Base-by-base conservation (phyloP, 2,329 filamentous ascomycete species). In the Didymella keratinophila region DNA sequence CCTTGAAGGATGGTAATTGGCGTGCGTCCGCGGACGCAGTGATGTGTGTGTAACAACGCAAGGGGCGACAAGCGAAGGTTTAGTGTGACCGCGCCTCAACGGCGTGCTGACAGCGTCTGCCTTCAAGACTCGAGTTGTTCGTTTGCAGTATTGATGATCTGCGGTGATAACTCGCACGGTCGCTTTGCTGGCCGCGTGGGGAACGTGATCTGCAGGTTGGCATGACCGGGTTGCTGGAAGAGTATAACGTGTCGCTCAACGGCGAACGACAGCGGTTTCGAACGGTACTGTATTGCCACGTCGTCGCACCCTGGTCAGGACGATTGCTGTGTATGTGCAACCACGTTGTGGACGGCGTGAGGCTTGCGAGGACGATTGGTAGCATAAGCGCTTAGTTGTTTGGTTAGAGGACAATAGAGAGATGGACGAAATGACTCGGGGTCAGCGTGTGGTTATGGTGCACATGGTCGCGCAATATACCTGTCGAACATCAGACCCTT, bases 1-100 rank as follows among this genome's bases (percentile, higher is more conserved):
- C 36, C 37, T 34, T 50, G 39, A 12, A 36, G 34, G 41, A 42
- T 51, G 11, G 30, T 21, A 45, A 34, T 34, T 53, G 37, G 46
- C n/a, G 14, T 54, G 45, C 45, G 30, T 42, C 45, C 50, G 50
- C 49, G 34, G 41, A 49, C 5, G 49, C 56, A 50, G 32, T 28
- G 32, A 58, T 58, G 49, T 58, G 56, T 9, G 50, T 50, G 50
- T 53, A 50, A 53, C 56, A 46, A 50, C 44, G 50, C 50, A 49
- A 58, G 56, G 56, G 56, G 50, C 39, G 39, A 50, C 45, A 54
- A 50, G 41, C 51, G 41, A 58, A 42, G 34, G 16, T 20, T 12
- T 30, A 43, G 56, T 49, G 45, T 39, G 18, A 54, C 50, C 32
- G 39, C 30, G 48, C 43, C 36, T n/a, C 27, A 21, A 47, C 34